Conservation (phyloP, 768 basidiomycete species). For the Russula olivacea region DNA sequence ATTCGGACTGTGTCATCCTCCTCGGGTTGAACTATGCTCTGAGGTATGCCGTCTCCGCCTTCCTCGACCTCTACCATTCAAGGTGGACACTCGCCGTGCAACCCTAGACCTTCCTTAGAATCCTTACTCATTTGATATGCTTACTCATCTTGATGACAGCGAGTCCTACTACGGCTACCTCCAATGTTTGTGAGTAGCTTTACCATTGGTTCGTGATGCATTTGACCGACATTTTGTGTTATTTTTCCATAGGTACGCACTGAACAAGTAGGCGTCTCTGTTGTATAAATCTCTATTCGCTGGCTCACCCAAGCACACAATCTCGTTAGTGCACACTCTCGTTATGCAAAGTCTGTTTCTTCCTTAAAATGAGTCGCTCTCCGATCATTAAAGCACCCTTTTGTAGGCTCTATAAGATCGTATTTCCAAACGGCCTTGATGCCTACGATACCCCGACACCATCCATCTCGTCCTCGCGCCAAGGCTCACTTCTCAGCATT, state of each 20-base stretch:
- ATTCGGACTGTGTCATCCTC: slow-evolving; percentile 66
- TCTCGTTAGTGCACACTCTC: slow-evolving; percentile 54
- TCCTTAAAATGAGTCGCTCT: neutral
- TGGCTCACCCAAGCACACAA: neutral
- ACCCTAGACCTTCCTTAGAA: neutral
- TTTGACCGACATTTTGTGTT: slow-evolving; percentile 3
- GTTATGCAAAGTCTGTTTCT: slow-evolving; percentile 56
- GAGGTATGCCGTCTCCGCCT: slow-evolving; percentile 39
- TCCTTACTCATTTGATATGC: neutral
- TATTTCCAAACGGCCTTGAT: slow-evolving; percentile 59
- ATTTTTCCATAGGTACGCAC: slow-evolving; percentile 34
- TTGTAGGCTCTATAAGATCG: slow-evolving; percentile 53
- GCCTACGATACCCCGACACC: slow-evolving; percentile 37
- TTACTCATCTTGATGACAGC: slow-evolving; percentile 33
- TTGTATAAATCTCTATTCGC: neutral
- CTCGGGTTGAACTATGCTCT: slow-evolving; percentile 66
- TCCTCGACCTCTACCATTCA: neutral
- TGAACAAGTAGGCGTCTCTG: slow-evolving; percentile 46
- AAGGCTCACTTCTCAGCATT: slow-evolving; percentile 29
- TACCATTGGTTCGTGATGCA: neutral
- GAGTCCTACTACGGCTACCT: slow-evolving; percentile 76
- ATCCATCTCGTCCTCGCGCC: slow-evolving; percentile 35
- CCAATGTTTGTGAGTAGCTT: slow-evolving; percentile 58
- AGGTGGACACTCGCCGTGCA: neutral
- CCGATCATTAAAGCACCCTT: neutral